phyloP scores from a whole-genome alignment of 257 asterid genomes.

The Gardenia jasminoides region DNA sequence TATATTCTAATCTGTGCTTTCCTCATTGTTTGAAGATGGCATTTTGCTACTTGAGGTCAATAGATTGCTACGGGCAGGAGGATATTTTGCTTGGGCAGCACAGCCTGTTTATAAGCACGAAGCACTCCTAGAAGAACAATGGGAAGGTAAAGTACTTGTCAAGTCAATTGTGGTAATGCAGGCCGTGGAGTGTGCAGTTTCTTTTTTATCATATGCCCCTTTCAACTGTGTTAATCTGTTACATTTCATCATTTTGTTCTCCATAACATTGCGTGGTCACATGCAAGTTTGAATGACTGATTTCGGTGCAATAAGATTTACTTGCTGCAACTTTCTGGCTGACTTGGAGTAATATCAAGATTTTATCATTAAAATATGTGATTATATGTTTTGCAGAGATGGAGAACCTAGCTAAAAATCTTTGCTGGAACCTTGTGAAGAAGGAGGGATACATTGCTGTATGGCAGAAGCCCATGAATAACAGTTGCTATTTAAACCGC shows the following conservation, averaged over 20 bases:
- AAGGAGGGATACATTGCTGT: slow-evolving; percentile 92
- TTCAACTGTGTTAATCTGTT: background rate
- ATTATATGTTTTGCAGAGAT: slow-evolving; percentile 49
- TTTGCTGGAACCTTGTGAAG: slow-evolving; percentile 94
- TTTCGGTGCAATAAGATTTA: background rate
- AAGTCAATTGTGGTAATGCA: background rate
- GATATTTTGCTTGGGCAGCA: slow-evolving; percentile 96
- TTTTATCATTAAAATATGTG: background rate
- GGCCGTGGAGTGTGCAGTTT: background rate
- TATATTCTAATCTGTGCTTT: slow-evolving; percentile 9
- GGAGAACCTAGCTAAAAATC: slow-evolving; percentile 73
- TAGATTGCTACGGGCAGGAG: slow-evolving; percentile 94
- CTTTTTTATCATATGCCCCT: too few relatives aligned
- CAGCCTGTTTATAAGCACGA: slow-evolving; percentile 97
- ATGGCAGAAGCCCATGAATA: slow-evolving; percentile 88
- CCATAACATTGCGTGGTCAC: background rate
- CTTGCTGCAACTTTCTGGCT: background rate
- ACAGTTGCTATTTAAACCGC: slow-evolving; percentile 87
- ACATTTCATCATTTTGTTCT: background rate
- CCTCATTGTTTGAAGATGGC: slow-evolving; percentile 55
- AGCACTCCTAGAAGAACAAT: slow-evolving; percentile 72
- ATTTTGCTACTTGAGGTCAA: slow-evolving; percentile 91
- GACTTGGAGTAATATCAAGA: background rate
- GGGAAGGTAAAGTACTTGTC: slow-evolving; percentile 63
- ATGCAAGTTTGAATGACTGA: background rate